Conservation (phyloP, 2,329 filamentous ascomycete species). For the Fusarium kyushuense region DNA sequence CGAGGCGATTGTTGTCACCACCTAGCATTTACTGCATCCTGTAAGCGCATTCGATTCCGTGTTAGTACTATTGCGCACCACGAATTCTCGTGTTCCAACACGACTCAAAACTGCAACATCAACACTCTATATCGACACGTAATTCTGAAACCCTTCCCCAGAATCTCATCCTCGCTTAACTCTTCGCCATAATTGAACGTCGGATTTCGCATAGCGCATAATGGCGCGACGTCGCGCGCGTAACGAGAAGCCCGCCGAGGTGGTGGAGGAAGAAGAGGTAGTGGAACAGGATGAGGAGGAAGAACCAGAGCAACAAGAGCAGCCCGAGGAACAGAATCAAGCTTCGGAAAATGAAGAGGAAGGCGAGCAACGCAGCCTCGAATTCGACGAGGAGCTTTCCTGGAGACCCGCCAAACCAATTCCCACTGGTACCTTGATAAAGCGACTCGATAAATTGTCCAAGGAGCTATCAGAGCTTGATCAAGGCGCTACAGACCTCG, state of each 20-base stretch:
- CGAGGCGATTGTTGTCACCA: constrained; percentile 3
- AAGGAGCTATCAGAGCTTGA: constrained; percentile 88
- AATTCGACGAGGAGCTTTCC: constrained; percentile 87
- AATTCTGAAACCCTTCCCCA: background rate
- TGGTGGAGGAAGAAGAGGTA: constrained; percentile 48
- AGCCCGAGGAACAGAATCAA: constrained; percentile 30
- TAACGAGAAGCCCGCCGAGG: constrained; percentile 49
- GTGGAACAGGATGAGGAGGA: constrained; percentile 45
- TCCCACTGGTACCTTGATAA: constrained; percentile 82
- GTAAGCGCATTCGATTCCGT: constrained; percentile 44
- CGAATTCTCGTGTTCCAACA: constrained; percentile 33
- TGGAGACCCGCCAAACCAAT: constrained; percentile 95
- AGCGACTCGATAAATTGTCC: constrained; percentile 82
- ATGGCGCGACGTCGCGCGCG: constrained; percentile 56
- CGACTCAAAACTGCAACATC: constrained; percentile 34
- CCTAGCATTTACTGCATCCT: constrained; percentile 9
- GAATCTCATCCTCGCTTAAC: background rate
- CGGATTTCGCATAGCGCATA: constrained; percentile 40
- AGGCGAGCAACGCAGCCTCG: constrained; percentile 61
- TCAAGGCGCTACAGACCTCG: constrained; percentile 84
- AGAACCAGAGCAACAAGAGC: constrained; percentile 32
- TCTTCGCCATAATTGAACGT: background rate
- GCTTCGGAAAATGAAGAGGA: constrained; percentile 44
- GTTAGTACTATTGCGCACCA: constrained; percentile 39
- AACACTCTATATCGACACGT: constrained; percentile 1